These are phyloP conservation scores for Amanita pseudoporphyria DNA, from an alignment of 768 basidiomycete species.

Conservation along the genomic window DNA sequence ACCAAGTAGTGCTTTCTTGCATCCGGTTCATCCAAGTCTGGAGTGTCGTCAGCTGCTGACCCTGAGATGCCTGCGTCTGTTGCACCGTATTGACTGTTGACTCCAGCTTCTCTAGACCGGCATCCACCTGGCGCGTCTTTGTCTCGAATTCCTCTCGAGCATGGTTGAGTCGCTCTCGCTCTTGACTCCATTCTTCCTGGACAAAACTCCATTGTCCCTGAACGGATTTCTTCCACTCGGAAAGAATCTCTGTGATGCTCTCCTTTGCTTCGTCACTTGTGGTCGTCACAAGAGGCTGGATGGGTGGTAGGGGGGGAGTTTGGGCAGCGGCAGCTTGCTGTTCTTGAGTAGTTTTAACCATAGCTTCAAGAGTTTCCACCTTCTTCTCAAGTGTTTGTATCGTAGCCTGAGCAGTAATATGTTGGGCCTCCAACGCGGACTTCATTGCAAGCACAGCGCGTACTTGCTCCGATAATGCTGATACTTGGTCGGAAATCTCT, in stretches of 20 bases:
- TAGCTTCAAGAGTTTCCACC: slow-evolving; percentile 55
- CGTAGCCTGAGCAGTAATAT: slow-evolving; percentile 64
- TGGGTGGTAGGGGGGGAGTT: not conserved
- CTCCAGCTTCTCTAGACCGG: slow-evolving; percentile 36
- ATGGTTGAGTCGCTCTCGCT: slow-evolving; percentile 62
- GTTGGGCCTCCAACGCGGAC: slow-evolving; percentile 65
- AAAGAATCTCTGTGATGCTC: slow-evolving; percentile 42
- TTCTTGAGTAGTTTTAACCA: slow-evolving; percentile 37
- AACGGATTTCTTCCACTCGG: slow-evolving; percentile 68
- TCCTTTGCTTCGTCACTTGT: slow-evolving; percentile 27
- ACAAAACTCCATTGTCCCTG: slow-evolving; percentile 75
- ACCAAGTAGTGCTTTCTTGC: slow-evolving; percentile 4
- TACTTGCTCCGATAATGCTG: slow-evolving; percentile 65
- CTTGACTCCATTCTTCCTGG: slow-evolving; percentile 74
- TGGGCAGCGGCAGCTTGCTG: slow-evolving; percentile 19
- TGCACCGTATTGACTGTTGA: slow-evolving; percentile 22
- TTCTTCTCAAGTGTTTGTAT: slow-evolving; percentile 63
- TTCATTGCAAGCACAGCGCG: slow-evolving; percentile 69
- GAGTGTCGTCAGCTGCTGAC: slow-evolving; percentile 12
- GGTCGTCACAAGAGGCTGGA: not conserved
- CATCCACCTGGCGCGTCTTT: slow-evolving; percentile 42
- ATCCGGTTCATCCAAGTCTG: slow-evolving; percentile 12
- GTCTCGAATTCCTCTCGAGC: slow-evolving; percentile 81
- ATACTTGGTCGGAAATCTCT: slow-evolving; percentile 47
- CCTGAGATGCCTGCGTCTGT: slow-evolving; percentile 24